A percentile compares a stretch with the other conserved stretches of the same genome.
These are phyloP conservation scores for Astrephomene gubernaculifera DNA, from an alignment of 139 green algal genomes.

Conservation along the genomic window DNA sequence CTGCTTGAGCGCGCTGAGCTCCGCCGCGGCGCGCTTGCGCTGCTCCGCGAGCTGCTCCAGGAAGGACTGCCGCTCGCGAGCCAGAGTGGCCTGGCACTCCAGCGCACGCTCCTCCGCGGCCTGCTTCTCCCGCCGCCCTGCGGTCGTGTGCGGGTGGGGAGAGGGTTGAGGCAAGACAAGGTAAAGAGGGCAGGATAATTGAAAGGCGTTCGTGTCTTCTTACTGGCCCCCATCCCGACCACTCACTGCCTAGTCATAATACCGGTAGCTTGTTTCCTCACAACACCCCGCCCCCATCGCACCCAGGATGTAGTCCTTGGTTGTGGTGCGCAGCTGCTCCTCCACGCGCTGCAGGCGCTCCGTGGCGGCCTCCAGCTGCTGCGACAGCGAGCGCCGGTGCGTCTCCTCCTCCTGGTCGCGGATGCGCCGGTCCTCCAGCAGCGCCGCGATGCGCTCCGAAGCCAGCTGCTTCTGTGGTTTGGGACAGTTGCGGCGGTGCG, in stretches of 20 bases:
- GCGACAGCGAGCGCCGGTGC: constrained; percentile 54
- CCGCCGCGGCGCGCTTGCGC: constrained; percentile 14
- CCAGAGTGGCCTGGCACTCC: constrained; percentile 54
- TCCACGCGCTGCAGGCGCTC: constrained; percentile 73
- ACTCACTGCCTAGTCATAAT: too few species aligned
- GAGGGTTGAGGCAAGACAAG: too few species aligned
- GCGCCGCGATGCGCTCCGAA: constrained; percentile 78
- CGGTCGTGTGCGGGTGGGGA: too few species aligned
- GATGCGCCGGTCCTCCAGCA: constrained; percentile 85
- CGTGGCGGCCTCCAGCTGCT: constrained; percentile 60
- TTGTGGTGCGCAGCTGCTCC: constrained; percentile 78
- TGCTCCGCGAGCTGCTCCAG: constrained; percentile 10
- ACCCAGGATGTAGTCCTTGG: constrained; percentile 85
- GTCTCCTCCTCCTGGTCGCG: constrained; percentile 77
- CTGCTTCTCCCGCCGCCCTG: constrained; percentile 73
- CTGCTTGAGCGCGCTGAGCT: constrained; percentile 31
- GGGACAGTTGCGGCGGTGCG: too few species aligned
- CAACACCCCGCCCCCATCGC: constrained; percentile 5
- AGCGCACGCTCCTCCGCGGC: constrained; percentile 65
- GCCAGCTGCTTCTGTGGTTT: constrained; percentile 78
- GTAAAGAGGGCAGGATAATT: too few species aligned
- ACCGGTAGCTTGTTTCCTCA: too few species aligned
- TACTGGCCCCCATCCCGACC: too few species aligned
- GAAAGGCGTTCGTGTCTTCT: too few species aligned
- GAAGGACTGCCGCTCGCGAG: constrained; percentile 41